Evolutionary conservation across 2,329 filamentous ascomycete species (phyloP).

Genomic region (Fusarium neocosmosporiellum): DNA sequence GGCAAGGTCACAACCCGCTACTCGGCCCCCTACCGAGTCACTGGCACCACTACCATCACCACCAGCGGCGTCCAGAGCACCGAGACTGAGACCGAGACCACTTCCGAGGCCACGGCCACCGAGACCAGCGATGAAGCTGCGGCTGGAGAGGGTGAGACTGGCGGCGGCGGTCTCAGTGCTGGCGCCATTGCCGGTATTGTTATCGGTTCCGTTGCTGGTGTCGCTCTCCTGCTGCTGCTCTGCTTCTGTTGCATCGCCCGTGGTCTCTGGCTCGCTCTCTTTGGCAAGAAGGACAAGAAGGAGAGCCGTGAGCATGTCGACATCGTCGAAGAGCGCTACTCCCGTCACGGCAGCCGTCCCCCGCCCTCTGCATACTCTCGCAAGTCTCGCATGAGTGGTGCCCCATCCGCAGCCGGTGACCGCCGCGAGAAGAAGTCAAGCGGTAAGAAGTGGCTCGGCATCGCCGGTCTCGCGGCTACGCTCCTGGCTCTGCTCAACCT

Average conservation of each 20-base stretch:
- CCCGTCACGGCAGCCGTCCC: conserved; percentile 57
- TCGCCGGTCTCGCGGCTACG: conserved; percentile 63
- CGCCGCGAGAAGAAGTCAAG: conserved; percentile 60
- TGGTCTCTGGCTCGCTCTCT: conserved; percentile 71
- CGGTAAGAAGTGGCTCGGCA: conserved; percentile 64
- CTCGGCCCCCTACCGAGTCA: conserved; percentile 63
- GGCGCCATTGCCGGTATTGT: conserved; percentile 86
- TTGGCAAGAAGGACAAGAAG: conserved; percentile 66
- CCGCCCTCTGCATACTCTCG: conserved; percentile 52
- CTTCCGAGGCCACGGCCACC: conserved; percentile 63
- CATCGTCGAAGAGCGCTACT: conserved; percentile 72
- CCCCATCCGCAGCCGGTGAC: conserved; percentile 51
- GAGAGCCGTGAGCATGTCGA: conserved; percentile 67
- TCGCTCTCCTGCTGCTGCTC: conserved; percentile 74
- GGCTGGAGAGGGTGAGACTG: conserved; percentile 46
- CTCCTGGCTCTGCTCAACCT: conserved; percentile 66
- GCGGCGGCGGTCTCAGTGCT: conserved; percentile 65
- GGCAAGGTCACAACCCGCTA: conserved; percentile 66
- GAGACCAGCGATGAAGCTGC: conserved; percentile 52
- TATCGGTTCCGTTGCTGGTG: conserved; percentile 75
- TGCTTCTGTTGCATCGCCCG: conserved; percentile 80
- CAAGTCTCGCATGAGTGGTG: conserved; percentile 62
- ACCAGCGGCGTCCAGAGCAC: conserved; percentile 62
- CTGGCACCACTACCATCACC: conserved; percentile 65
- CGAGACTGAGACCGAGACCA: conserved; percentile 61